phyloP scores from a whole-genome alignment of 352 stramenopile genomes.

The Phytophthora sp. region DNA sequence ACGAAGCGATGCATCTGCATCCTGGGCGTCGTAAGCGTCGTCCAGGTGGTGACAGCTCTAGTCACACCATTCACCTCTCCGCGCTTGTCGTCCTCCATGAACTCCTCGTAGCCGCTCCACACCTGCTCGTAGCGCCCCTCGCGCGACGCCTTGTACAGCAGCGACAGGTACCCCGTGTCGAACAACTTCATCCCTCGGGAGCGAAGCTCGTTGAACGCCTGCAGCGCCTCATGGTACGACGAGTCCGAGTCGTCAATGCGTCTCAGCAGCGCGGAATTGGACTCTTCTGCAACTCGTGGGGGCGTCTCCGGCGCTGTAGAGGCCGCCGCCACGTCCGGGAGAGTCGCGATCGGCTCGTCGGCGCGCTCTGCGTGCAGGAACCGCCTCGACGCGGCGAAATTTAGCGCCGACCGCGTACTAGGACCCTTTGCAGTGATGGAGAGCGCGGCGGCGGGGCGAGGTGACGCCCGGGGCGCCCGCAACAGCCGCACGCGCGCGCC shows the following conservation, averaged over 20 bases:
- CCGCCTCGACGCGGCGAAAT: neutral
- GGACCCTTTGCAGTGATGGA: neutral
- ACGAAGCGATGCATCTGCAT: slow-evolving; percentile 69
- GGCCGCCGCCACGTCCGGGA: neutral
- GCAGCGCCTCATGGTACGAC: slow-evolving; percentile 36
- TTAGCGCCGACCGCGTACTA: neutral
- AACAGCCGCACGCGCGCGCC: slow-evolving; percentile 13
- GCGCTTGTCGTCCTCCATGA: slow-evolving; percentile 38
- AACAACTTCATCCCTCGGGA: slow-evolving; percentile 22
- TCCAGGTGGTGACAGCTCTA: slow-evolving; percentile 43
- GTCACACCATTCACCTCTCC: slow-evolving; percentile 26
- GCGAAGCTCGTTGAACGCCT: slow-evolving; percentile 39
- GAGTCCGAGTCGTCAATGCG: slow-evolving; percentile 8
- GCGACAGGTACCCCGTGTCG: slow-evolving; percentile 53
- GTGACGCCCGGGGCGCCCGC: neutral
- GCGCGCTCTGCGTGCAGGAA: slow-evolving; percentile 15
- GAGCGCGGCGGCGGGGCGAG: neutral
- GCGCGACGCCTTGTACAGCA: slow-evolving; percentile 69
- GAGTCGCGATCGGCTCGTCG: neutral
- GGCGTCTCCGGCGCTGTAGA: neutral
- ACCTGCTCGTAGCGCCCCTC: slow-evolving; percentile 41
- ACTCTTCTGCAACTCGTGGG: neutral
- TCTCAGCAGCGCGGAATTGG: neutral
- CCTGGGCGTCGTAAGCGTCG: slow-evolving; percentile 42
- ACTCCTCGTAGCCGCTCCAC: slow-evolving; percentile 45